phyloP scores from a whole-genome alignment of 176 grass and related monocot genomes.

The Triticum monococcum region DNA sequence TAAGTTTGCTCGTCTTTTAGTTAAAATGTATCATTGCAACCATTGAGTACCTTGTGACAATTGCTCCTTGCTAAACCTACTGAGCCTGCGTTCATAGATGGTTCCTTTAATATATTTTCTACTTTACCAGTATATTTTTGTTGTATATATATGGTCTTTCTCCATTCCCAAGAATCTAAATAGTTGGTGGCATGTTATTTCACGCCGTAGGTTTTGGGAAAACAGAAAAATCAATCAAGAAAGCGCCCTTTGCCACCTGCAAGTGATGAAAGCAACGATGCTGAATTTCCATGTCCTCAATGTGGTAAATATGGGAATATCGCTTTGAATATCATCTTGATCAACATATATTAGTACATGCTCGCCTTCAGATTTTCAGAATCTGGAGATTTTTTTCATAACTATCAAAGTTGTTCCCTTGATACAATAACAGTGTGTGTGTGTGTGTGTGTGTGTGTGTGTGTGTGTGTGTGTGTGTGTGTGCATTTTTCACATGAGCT shows the following conservation, averaged over 20 bases:
- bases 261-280: conserved; percentile 41
- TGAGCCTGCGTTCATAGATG: conserved; percentile 1
- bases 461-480: no score
- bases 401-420: neutral
- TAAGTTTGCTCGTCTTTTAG: neutral
- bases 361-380: neutral
- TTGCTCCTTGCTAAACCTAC: neutral
- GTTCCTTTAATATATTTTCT: neutral
- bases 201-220: conserved; percentile 52
- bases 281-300: conserved; percentile 68
- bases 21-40: neutral
- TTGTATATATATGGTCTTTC: conserved; percentile 6
- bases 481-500: neutral
- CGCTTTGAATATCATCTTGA: neutral
- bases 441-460: neutral
- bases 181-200: conserved; percentile 6
- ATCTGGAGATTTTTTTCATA: neutral
- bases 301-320: conserved; percentile 52
- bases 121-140: neutral
- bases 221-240: conserved; percentile 55
- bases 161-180: conserved; percentile 9
- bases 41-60: neutral
- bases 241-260: conserved; percentile 49
- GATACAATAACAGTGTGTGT: neutral
- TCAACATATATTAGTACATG: conserved; percentile 8